These are phyloP conservation scores for Dissophora globulifera DNA, from an alignment of 192 early-diverging fungal species.

Conservation along the genomic window DNA sequence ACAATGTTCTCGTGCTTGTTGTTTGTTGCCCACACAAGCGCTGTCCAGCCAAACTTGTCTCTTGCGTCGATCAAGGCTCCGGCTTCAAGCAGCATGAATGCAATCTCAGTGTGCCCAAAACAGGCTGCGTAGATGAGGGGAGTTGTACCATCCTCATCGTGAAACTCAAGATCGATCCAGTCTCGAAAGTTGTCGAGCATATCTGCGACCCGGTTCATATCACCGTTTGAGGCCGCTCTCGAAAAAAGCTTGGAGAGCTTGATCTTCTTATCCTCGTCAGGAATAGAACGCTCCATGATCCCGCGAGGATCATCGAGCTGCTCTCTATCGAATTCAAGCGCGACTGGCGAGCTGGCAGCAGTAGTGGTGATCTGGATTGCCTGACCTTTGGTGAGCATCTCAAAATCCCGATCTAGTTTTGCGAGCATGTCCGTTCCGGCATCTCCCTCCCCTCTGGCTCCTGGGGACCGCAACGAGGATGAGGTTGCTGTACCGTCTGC, in stretches of 20 bases:
- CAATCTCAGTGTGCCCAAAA: conserved; percentile 85
- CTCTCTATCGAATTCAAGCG: conserved; percentile 35
- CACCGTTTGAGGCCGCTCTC: conserved; percentile 78
- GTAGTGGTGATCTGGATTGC: conserved; percentile 39
- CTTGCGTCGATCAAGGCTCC: conserved; percentile 80
- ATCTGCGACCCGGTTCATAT: conserved; percentile 69
- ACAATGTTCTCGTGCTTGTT: conserved; percentile 82
- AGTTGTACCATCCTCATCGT: conserved; percentile 88
- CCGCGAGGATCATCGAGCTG: conserved; percentile 51
- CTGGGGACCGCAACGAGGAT: conserved; percentile 8
- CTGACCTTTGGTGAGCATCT: conserved; percentile 44
- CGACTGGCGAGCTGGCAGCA: conserved; percentile 20
- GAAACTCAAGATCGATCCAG: conserved; percentile 79
- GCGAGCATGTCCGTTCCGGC: conserved; percentile 30
- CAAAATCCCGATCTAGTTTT: conserved; percentile 43
- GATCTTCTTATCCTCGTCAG: conserved; percentile 65
- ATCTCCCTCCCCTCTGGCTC: not conserved
- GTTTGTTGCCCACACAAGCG: conserved; percentile 91
- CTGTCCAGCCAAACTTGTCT: conserved; percentile 90
- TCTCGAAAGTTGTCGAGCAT: conserved; percentile 66
- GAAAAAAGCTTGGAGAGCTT: conserved; percentile 74
- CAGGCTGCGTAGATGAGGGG: conserved; percentile 90
- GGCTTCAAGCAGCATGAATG: conserved; percentile 71
- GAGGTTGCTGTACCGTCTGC: conserved; percentile 4
- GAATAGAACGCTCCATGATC: conserved; percentile 48